Evolutionary conservation across 352 stramenopile genomes (phyloP).

Genomic region (Pythium grandisporangium): DNA sequence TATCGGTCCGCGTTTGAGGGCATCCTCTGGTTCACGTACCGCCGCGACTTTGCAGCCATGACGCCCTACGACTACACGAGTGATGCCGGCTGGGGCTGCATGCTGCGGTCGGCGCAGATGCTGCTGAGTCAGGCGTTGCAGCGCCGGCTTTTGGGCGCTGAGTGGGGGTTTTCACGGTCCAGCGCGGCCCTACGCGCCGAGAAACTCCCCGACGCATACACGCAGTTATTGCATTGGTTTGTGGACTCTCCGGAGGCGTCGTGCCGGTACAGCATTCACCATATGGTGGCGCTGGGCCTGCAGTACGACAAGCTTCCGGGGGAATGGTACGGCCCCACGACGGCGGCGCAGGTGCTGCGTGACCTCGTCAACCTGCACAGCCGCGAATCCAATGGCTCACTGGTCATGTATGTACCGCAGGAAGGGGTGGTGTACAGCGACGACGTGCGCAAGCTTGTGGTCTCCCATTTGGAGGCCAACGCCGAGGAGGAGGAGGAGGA

Average conservation of each 20-base stretch:
- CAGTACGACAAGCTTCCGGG: conserved; percentile 88
- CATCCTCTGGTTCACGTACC: conserved; percentile 88
- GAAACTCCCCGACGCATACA: conserved; percentile 26
- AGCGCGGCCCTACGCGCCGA: too few relatives aligned
- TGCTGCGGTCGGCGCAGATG: conserved; percentile 94
- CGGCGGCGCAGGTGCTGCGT: conserved; percentile 80
- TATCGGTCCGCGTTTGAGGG: conserved; percentile 55
- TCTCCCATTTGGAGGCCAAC: conserved; percentile 32
- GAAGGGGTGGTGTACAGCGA: conserved; percentile 78
- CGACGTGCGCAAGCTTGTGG: conserved; percentile 59
- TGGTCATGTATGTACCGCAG: conserved; percentile 78
- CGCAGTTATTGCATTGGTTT: conserved; percentile 77
- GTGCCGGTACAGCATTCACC: conserved; percentile 86
- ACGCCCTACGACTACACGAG: conserved; percentile 82
- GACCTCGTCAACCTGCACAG: conserved; percentile 75
- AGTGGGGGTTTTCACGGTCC: conserved; percentile 33
- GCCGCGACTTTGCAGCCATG: conserved; percentile 81
- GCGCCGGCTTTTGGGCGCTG: conserved; percentile 51
- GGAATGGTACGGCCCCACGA: conserved; percentile 91
- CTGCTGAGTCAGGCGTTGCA: conserved; percentile 87
- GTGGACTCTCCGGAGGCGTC: conserved; percentile 61
- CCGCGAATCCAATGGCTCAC: conserved; percentile 24
- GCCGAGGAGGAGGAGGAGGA: too few relatives aligned
- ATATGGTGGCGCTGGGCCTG: conserved; percentile 87
- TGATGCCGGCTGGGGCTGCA: conserved; percentile 95